Evolutionary conservation across 192 early-diverging fungal genomes (phyloP), one percentile per base, ranked within the genome.

Genomic region (Backusella luteola): DNA sequence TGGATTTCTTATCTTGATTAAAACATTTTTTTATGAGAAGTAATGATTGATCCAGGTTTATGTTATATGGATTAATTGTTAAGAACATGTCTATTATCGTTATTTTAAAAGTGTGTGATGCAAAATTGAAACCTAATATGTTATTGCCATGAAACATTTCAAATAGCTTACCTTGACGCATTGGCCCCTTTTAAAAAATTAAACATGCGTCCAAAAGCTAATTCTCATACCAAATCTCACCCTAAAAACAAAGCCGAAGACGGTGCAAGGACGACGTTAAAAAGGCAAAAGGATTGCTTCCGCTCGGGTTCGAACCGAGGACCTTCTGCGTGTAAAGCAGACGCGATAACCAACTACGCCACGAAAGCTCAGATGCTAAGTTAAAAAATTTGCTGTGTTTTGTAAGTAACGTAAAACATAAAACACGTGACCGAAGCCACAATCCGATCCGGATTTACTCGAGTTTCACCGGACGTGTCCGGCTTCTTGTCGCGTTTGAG

Each of bases 301-400:
- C 78, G 77, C 79, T 79, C 81, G 79, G 84, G 77, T 74, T 83
- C 79, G 84, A 85, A 83, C 84, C 79, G 81, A 79, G 81, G 81
- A 85, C 84, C 84, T 78, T 79, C 81, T 85, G 77, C 79, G 84
- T 83, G 84, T 83, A 77, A 83, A 77, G 68, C 42, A 77, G 69
- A 73, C 63, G 44, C 72, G 76, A 77, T 84, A 81, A 84, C 80
- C 80, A 75, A 84, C 80, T 84, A 83, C 82, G 77, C 82, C 82
- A 84, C 53, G 53, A 26, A 59, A 59, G 53, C 53, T 59, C 8
- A 1, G 23, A 59, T 59, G 23, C 0, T 1, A 59, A 2, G 6
- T 23, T 26, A 2, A 59, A 26, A 23, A 59, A 12, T 26, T 26
- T 3, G 0, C 2, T 11, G 8, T 59, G 12, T 26, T 4, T 23